Evolutionary conservation across 768 basidiomycete genomes (phyloP), one percentile per base, ranked within the genome.

Genomic region (Phanerodontia chrysosporium): DNA sequence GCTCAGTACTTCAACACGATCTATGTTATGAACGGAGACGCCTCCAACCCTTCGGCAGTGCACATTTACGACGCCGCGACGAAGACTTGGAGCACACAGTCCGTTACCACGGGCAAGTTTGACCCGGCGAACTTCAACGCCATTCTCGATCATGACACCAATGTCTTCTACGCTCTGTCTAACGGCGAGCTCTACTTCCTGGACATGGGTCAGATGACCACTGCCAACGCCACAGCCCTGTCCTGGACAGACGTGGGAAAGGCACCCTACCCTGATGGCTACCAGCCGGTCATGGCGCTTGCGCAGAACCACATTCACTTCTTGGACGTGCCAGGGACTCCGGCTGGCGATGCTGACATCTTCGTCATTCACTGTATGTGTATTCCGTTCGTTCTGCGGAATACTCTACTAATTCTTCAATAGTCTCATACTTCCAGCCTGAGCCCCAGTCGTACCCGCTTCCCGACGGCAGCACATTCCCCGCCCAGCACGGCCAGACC

Each of bases 141-240:
- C 27, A 85, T 96, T 61, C 81, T 98, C 32, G 95, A 98, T 74
- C 95, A 96, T 63, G 95, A 98, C 71, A 98, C 95, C 51, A 95
- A 96, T 62, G 84, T 88, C 60, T 88, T 97, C 74, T 90, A 91
- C 70, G 88, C 86, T 0, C 74, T 90, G 59, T 87, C 87, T 3
- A 74, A 82, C 1, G 83, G 80, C 46, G 83, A 81, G 55, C 59
- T 95, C 1, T 92, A 75, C 65, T 81, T 80, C 45, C 77, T 96
- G 45, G 83, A 94, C 71, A 85, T 96, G 82, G 78, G 74, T 25
- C 64, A 75, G 14, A 76, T 92, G 58, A 88, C 79, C 48, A 73
- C 80, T 4, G 87, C 92, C 2, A 82, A 82, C 49, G 73, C 77
- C 35, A 76, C 75, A 2, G 67, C 87, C 1, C 62, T 92, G 14